Percentiles rank a stretch among this genome's conserved stretches.
phyloP scores from a whole-genome alignment of 257 asterid genomes.

The Catharanthus roseus region DNA sequence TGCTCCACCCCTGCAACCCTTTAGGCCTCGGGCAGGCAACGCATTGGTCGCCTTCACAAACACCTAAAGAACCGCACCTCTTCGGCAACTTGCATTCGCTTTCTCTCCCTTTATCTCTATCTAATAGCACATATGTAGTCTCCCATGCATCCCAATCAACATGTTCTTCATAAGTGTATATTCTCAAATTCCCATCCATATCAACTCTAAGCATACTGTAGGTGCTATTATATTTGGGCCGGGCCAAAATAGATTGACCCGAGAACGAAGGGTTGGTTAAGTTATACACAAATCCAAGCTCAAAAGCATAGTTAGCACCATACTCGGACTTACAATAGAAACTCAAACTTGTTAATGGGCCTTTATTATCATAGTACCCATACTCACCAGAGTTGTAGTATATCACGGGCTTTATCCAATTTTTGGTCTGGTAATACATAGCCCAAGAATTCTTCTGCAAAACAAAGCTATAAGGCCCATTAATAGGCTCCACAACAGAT shows the following conservation, averaged over 20 bases:
- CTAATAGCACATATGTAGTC: conserved; percentile 13
- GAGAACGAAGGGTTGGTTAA: conserved; percentile 9
- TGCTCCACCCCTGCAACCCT: conserved; percentile 46
- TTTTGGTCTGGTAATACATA: no score
- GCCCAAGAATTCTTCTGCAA: no score
- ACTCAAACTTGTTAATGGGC: conserved; percentile 12
- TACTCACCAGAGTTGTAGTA: conserved; percentile 24
- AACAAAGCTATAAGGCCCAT: no score
- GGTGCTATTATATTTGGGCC: conserved; percentile 37
- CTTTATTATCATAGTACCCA: conserved; percentile 13
- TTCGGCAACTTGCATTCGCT: conserved; percentile 26
- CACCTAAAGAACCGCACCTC: conserved; percentile 41
- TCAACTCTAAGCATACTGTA: conserved; percentile 38
- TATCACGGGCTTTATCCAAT: conserved; percentile 2
- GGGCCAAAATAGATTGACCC: conserved; percentile 18
- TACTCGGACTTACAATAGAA: conserved; percentile 21
- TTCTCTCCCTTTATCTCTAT: conserved; percentile 13
- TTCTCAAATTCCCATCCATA: no score
- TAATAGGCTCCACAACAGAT: no score
- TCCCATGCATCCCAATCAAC: no score
- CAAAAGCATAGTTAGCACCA: conserved; percentile 22
- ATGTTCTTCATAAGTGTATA: no score
- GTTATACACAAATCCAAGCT: conserved; percentile 24
- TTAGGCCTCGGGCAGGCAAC: conserved; percentile 39
- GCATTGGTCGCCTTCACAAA: conserved; percentile 39